Evolutionary conservation across 441 rosid genomes (phyloP).

Genomic region (Euphorbia schlechtendalii): DNA sequence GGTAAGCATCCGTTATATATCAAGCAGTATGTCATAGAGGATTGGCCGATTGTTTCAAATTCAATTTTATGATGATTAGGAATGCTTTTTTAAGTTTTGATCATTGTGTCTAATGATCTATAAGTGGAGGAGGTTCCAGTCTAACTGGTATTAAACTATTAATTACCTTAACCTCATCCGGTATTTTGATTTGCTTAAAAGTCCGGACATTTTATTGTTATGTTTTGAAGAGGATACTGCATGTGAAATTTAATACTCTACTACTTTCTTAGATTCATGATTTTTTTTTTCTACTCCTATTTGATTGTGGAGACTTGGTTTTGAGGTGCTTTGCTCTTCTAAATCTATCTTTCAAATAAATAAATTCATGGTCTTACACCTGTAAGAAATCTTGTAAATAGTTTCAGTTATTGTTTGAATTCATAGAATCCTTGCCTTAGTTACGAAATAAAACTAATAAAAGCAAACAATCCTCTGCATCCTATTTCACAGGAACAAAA

Average conservation of each 20-base stretch:
- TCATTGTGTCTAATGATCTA: too few species aligned
- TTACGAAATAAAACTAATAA: background rate
- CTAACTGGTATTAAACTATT: background rate
- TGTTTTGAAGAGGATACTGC: background rate
- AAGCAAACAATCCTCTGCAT: background rate
- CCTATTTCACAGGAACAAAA: slow-evolving; percentile 41
- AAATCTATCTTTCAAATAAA: background rate
- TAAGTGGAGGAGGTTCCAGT: background rate
- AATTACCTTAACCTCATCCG: background rate
- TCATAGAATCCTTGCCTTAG: background rate
- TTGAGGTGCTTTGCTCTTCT: slow-evolving; percentile 1
- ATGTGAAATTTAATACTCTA: background rate
- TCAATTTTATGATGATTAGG: too few species aligned
- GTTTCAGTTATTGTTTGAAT: background rate
- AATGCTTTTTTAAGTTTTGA: too few species aligned
- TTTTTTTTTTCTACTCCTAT: background rate
- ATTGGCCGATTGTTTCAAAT: background rate
- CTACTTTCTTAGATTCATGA: background rate
- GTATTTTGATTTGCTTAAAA: slow-evolving; percentile 2
- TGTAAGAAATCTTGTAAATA: too few species aligned
- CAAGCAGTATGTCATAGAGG: background rate
- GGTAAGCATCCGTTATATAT: slow-evolving; percentile 42
- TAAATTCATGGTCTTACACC: background rate
- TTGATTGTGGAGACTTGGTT: background rate
- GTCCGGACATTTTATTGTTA: background rate